Conservation (phyloP, 176 grass and related monocot species). For the Sorghum bicolor region DNA sequence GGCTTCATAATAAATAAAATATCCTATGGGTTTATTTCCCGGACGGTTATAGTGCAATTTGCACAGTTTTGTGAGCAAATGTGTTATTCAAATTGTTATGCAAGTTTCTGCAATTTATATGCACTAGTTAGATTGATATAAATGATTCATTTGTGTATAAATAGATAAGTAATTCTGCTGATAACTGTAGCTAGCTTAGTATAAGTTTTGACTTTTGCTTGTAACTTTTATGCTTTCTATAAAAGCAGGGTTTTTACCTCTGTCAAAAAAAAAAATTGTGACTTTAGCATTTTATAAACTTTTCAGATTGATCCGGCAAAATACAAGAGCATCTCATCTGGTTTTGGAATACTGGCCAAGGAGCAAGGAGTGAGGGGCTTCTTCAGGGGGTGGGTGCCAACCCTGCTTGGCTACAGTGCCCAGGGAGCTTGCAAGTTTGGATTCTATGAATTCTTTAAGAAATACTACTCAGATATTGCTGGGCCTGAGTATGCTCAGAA, state of each 20-base stretch:
- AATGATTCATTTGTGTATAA: neutral
- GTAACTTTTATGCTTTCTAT: neutral
- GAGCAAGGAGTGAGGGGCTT: slow-evolving; percentile 67
- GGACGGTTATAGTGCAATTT: neutral
- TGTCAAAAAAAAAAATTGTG: neutral
- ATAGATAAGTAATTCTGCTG: neutral
- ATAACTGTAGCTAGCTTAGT: neutral
- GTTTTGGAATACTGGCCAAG: slow-evolving; percentile 60
- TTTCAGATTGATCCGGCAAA: slow-evolving; percentile 60
- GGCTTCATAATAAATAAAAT: neutral
- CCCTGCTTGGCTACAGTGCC: slow-evolving; percentile 66
- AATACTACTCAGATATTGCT: slow-evolving; percentile 71
- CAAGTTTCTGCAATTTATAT: neutral
- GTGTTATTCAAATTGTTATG: neutral
- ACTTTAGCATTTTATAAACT: neutral
- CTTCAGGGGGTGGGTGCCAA: slow-evolving; percentile 71
- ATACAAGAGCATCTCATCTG: slow-evolving; percentile 69
- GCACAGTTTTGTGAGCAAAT: neutral
- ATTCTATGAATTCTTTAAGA: slow-evolving; percentile 77
- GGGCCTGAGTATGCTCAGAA: slow-evolving; percentile 56
- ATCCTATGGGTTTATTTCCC: neutral
- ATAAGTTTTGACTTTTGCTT: neutral
- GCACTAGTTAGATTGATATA: neutral
- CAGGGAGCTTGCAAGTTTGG: slow-evolving; percentile 75
- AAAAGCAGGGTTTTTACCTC: neutral